Evolutionary conservation across 1,139 yeast genomes (phyloP), one percentile per base, ranked within the genome.

Genomic region (Suhomyces maxii): DNA sequence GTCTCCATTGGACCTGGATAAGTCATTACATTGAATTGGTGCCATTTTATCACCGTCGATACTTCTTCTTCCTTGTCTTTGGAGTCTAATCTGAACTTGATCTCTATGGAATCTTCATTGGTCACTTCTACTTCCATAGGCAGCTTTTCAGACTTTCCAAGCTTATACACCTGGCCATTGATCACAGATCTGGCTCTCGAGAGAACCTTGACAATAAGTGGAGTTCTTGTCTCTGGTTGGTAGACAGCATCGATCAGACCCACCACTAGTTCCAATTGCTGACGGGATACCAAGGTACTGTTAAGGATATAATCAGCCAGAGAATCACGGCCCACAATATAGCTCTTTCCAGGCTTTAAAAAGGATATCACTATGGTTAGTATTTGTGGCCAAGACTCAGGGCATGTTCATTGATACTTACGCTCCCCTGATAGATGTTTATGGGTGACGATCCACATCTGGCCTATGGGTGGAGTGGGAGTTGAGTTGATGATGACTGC

Each of bases 311-410:
- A 61, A 38, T 52, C 51, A 23, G 63, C 62, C 33, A 56, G 56
- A n/a, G 56, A 53, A 41, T 63, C 68, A 42, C 77, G 56, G 3
- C 77, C 77, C 6, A 71, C 41, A 11, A 51, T 46, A 46, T 68
- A 68, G 28, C 53, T 48, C 3, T 48, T 48, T 33, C 59, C 55
- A 3, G 66, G 60, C 26, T 46, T 33, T 10, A n/a, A n/a, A n/a
- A 8, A 33, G 23, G n/a, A 28, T 9, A 11, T 28, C 11, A 28
- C 31, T 28, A 28, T 35, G n/a, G 23, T 10, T 35, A 18, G 23
- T 18, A 18, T 6, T 7, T 11, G 34, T 4, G 12, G 6, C 28
- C 3, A n/a, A 31, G 11, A 12, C 30, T 25, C 9, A 25, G n/a
- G 25, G 10, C 32, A 26, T 26, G 13, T 36, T 11, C 40, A 34